Evolutionary conservation across 1,139 yeast genomes (phyloP), one percentile per base, ranked within the genome.

Genomic region (Pichia sp.): DNA sequence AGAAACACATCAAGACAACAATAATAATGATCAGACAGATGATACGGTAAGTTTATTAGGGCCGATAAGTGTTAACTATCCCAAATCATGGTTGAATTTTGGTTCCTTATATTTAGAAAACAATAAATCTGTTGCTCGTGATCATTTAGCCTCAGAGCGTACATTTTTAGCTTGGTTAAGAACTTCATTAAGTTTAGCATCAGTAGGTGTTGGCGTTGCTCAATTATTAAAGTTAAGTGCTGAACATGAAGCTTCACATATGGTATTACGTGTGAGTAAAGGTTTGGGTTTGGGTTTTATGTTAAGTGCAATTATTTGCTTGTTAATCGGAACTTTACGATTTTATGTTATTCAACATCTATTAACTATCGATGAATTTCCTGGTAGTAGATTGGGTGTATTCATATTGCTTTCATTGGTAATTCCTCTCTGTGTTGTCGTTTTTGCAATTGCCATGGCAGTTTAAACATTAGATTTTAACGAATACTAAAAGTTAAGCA

Each of bases 191-290:
- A 76, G 80, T 13, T 72, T 80, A 51, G 79, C 82, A 8, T 74
- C 82, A 14, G 74, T 77, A 28, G 85, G 85, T 0, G 80, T 80
- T 3, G 84, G 81, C 18, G 68, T 80, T 10, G 71, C 83, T 0
- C 84, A 80, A 61, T 63, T 80, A 54, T 72, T 79, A 56, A 73
- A 79, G 44, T 62, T 80, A 16, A 58, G 67, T 2, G 54, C 47
- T 7, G 28, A 46, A 2, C 49, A 50, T 7, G 38, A 42, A 2
- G 39, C 46, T 1, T 19, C 36, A 4, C 22, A 29, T 14, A 8
- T 50, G 13, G 25, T 56, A 13, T 22, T 52, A 19, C 29, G 45
- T 25, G 31, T 56, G 38, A 55, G 61, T 44, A 56, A 57, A 45
- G 58, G 55, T 9, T 48, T 59, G 25, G 62, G 62, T 18, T 36